Evolutionary conservation across 2,329 filamentous ascomycete genomes (phyloP).

Genomic region (Trichoderma gracile): DNA sequence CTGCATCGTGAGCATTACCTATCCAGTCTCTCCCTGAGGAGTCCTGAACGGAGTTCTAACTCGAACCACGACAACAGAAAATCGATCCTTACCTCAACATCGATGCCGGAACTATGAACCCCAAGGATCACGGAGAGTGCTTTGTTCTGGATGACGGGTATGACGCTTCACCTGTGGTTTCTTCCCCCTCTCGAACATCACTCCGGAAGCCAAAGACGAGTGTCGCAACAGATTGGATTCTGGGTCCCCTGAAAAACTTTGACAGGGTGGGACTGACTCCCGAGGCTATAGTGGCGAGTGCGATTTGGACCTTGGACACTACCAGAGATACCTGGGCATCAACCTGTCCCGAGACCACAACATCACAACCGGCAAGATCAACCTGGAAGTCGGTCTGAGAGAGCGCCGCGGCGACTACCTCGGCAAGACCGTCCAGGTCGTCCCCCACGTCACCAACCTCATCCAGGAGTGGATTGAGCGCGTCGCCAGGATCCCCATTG

Average conservation of each 20-base stretch:
- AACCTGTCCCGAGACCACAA: constrained; percentile 85
- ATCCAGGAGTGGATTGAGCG: constrained; percentile 92
- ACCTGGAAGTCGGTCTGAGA: constrained; percentile 79
- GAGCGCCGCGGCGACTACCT: constrained; percentile 72
- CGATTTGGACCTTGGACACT: constrained; percentile 60
- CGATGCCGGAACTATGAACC: constrained; percentile 36
- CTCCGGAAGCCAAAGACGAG: not conserved
- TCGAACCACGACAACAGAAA: constrained; percentile 24
- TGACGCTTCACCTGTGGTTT: not conserved
- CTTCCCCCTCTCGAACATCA: constrained; percentile 34
- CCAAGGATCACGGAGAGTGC: constrained; percentile 71
- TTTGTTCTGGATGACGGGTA: constrained; percentile 80
- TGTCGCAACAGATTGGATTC: not conserved
- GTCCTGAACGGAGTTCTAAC: not conserved
- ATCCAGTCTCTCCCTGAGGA: not conserved
- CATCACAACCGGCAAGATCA: constrained; percentile 97
- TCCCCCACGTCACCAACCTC: constrained; percentile 87
- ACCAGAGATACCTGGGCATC: constrained; percentile 72
- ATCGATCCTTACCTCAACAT: constrained; percentile 54
- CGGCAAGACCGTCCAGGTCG: constrained; percentile 85
- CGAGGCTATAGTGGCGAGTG: not conserved
- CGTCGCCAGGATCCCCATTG: constrained; percentile 81
- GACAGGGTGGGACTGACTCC: not conserved
- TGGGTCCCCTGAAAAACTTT: not conserved
- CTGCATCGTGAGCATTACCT: not conserved